phyloP scores from a whole-genome alignment of 1,284 basidiomycete genomes.

The Hypsizygus ulmarius region DNA sequence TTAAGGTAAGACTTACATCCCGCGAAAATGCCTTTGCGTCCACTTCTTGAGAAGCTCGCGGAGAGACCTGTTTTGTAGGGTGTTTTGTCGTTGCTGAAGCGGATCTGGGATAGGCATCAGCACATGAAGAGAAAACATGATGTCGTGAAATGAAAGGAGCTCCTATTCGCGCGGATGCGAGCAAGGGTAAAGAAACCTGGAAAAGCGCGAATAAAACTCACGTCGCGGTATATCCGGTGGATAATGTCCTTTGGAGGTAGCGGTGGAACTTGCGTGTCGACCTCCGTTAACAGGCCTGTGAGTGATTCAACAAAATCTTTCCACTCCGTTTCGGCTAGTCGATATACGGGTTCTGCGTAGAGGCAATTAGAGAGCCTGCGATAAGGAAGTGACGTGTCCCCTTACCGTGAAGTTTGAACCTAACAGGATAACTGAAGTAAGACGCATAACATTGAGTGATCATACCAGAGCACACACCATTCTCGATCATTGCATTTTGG shows the following conservation, averaged over 20 bases:
- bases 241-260: constrained; percentile 85
- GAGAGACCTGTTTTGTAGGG: constrained; percentile 85
- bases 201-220: constrained; percentile 33
- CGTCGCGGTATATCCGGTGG: constrained; percentile 83
- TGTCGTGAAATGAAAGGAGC: neutral
- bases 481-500: constrained; percentile 83
- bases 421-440: constrained; percentile 23
- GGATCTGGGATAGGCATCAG: constrained; percentile 47
- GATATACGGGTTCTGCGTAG: constrained; percentile 72
- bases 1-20: constrained; percentile 66
- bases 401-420: constrained; percentile 76
- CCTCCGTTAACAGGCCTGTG: constrained; percentile 61
- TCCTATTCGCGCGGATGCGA: no score
- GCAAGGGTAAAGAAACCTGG: neutral
- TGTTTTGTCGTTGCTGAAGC: constrained; percentile 93
- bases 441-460: neutral
- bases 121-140: neutral
- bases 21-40: constrained; percentile 77
- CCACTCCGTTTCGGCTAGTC: constrained; percentile 85
- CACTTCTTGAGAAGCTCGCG: constrained; percentile 76
- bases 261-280: constrained; percentile 79
- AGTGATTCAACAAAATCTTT: constrained; percentile 77
- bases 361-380: neutral
- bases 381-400: constrained; percentile 11
- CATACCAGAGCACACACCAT: constrained; percentile 53